Evolutionary conservation across 2,329 filamentous ascomycete genomes (phyloP).

Genomic region (Xylariaceae sp.): DNA sequence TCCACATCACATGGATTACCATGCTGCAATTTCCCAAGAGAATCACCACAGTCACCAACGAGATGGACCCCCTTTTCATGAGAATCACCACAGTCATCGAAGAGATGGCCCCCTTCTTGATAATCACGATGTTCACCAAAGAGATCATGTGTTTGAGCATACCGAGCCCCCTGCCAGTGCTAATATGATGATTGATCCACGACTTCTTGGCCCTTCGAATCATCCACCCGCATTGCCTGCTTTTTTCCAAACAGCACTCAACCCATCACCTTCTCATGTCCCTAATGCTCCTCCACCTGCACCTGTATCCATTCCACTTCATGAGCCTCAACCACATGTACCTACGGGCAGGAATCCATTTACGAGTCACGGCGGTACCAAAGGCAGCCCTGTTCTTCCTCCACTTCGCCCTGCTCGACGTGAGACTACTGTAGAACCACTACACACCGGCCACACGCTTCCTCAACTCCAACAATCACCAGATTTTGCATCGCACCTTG

Average conservation of each 20-base stretch:
- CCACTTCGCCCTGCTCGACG: conserved; percentile 32
- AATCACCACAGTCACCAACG: conserved; percentile 8
- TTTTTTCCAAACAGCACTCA: conserved; percentile 37
- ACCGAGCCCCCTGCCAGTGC: conserved; percentile 8
- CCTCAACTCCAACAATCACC: conserved; percentile 19
- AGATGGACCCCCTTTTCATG: conserved; percentile 2
- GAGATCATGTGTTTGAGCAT: conserved; percentile 12
- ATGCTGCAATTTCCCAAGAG: conserved; percentile 6
- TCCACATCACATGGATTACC: conserved; percentile 12
- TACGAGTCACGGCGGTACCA: conserved; percentile 25
- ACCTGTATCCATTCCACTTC: no score
- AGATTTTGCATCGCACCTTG: conserved; percentile 27
- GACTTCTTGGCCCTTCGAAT: conserved; percentile 21
- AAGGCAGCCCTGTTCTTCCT: conserved; percentile 34
- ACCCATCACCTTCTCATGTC: conserved; percentile 27
- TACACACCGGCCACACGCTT: conserved; percentile 20
- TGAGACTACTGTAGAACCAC: conserved; percentile 22
- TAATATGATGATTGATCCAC: conserved; percentile 29
- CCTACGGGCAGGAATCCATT: conserved; percentile 32
- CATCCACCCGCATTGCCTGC: conserved; percentile 21
- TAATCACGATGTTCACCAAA: conserved; percentile 7
- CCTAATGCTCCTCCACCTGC: conserved; percentile 29
- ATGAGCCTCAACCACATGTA: conserved; percentile 17
- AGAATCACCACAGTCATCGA: conserved; percentile 9
- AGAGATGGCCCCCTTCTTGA: conserved; percentile 5